phyloP scores from a whole-genome alignment of 345 rosid genomes.

The Cardiospermum halicacabum region DNA sequence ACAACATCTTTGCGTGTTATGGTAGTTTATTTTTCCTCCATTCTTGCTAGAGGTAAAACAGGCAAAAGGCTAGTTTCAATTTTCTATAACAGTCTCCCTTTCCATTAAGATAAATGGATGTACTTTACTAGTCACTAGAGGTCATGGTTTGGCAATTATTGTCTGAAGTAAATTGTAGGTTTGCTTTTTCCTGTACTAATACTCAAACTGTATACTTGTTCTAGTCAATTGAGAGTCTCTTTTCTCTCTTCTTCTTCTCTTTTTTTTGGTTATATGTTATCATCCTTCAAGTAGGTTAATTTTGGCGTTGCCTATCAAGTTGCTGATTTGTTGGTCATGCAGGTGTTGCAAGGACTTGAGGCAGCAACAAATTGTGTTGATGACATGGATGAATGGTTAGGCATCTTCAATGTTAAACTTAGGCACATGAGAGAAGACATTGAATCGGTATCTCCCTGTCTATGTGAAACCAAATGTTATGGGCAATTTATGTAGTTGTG shows the following conservation, averaged over 20 bases:
- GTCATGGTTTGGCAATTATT: neutral
- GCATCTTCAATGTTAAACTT: slow-evolving; percentile 92
- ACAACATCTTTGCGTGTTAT: neutral
- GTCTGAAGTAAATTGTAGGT: neutral
- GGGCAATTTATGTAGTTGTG: slow-evolving; percentile 9
- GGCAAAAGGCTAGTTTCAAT: neutral
- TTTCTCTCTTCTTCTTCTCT: neutral
- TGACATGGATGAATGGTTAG: slow-evolving; percentile 98
- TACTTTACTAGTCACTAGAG: neutral
- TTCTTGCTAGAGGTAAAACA: neutral
- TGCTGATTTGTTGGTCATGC: slow-evolving; percentile 22
- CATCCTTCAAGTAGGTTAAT: neutral
- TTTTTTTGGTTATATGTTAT: neutral
- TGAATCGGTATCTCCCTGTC: slow-evolving; percentile 61
- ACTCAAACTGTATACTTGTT: slow-evolving; percentile 5
- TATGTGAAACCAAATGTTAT: slow-evolving; percentile 6
- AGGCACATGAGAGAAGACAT: slow-evolving; percentile 99
- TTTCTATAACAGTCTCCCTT: neutral
- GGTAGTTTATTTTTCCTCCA: neutral
- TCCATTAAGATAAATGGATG: neutral
- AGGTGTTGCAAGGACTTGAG: slow-evolving; percentile 97
- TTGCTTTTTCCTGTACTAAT: neutral
- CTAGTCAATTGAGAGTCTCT: neutral
- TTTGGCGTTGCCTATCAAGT: neutral
- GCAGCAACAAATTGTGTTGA: slow-evolving; percentile 88